These are phyloP conservation scores for Iberis pinnata DNA, from an alignment of 345 rosid genomes.

Conservation along the genomic window DNA sequence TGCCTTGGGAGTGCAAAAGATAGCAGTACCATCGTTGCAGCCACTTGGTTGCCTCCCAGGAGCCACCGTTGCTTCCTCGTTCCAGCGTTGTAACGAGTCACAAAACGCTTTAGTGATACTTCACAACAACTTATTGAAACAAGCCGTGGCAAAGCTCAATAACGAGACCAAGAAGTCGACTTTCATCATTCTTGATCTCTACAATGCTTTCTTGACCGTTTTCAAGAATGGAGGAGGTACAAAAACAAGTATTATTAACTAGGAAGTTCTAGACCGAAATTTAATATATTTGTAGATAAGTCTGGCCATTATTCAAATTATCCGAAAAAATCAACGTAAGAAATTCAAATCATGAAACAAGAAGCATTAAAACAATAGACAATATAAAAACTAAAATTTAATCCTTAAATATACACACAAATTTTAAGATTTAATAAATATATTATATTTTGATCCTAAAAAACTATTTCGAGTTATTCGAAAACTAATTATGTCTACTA, in stretches of 20 bases:
- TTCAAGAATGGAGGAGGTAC: conserved; percentile 43
- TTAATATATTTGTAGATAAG: too few relatives aligned
- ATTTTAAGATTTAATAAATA: too few relatives aligned
- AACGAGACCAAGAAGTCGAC: conserved; percentile 29
- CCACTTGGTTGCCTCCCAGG: conserved; percentile 80
- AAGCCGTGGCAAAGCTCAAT: conserved; percentile 44
- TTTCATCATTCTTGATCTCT: conserved; percentile 50
- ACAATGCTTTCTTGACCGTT: conserved; percentile 45
- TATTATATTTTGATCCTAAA: too few relatives aligned
- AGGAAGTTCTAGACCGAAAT: too few relatives aligned
- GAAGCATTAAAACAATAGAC: too few relatives aligned
- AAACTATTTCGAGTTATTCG: too few relatives aligned
- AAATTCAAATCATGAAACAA: too few relatives aligned
- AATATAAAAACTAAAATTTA: too few relatives aligned
- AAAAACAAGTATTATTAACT: not conserved
- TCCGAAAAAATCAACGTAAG: too few relatives aligned
- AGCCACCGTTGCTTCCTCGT: conserved; percentile 30
- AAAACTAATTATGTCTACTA: too few relatives aligned
- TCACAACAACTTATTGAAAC: conserved; percentile 51
- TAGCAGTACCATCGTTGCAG: conserved; percentile 40
- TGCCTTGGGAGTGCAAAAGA: conserved; percentile 48
- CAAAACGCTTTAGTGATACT: conserved; percentile 34
- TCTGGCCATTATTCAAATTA: too few relatives aligned
- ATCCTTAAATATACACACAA: too few relatives aligned
- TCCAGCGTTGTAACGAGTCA: conserved; percentile 43